These are phyloP conservation scores for Dioscorea cayenensis DNA, from an alignment of 116 monocot species.

Conservation along the genomic window DNA sequence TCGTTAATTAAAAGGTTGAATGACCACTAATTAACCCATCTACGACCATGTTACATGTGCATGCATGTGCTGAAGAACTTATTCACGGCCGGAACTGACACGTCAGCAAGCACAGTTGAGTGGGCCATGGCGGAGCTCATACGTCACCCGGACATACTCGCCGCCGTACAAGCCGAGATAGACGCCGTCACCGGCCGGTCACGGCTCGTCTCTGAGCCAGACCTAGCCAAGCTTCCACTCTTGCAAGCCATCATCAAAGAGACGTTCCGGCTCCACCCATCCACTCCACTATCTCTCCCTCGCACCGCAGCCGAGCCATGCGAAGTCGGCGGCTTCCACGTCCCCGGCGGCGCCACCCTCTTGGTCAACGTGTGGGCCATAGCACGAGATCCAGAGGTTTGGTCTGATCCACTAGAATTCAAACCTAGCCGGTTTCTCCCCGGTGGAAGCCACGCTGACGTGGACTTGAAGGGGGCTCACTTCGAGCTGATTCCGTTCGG, in stretches of 20 bases:
- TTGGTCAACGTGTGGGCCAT: conserved; percentile 72
- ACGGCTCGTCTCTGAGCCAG: conserved; percentile 38
- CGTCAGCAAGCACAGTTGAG: conserved; percentile 42
- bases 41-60: too few species aligned
- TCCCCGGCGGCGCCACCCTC: conserved; percentile 37
- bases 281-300: conserved; percentile 60
- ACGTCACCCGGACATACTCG: conserved; percentile 41
- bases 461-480: conserved; percentile 44
- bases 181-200: conserved; percentile 35
- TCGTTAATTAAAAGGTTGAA: too few species aligned
- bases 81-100: conserved; percentile 72
- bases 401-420: conserved; percentile 53
- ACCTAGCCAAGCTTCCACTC: conserved; percentile 43
- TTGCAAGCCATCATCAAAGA: conserved; percentile 59
- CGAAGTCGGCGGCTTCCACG: conserved; percentile 39
- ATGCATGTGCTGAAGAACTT: too few species aligned
- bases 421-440: conserved; percentile 46
- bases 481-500: conserved; percentile 62
- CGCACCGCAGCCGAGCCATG: conserved; percentile 22
- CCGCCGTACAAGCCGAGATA: conserved; percentile 38
- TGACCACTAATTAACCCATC: too few species aligned
- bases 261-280: conserved; percentile 61
- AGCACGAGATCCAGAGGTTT: conserved; percentile 33
- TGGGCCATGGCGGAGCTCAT: conserved; percentile 61
- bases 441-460: conserved; percentile 17